Conservation (phyloP, 1,284 basidiomycete species). For the Gomphus sp. region DNA sequence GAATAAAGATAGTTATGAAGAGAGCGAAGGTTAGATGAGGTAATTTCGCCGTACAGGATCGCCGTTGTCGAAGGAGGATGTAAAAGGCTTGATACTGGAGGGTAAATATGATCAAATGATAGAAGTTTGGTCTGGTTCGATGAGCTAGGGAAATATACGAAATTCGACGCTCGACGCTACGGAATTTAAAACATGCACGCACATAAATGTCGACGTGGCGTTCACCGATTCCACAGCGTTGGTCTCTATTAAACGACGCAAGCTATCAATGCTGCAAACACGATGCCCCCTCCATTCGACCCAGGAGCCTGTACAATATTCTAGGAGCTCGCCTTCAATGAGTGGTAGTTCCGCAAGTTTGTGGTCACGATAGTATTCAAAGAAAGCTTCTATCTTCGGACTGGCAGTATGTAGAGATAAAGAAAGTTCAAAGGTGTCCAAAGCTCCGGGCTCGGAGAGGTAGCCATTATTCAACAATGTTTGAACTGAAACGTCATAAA, state of each 20-base stretch:
- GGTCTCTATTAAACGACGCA: constrained; percentile 49
- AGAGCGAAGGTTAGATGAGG: constrained; percentile 51
- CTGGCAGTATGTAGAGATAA: constrained; percentile 61
- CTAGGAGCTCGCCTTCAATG: constrained; percentile 17
- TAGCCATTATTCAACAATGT: constrained; percentile 37
- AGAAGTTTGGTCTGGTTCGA: constrained; percentile 34
- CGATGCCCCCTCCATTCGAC: constrained; percentile 80
- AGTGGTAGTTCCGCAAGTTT: constrained; percentile 22
- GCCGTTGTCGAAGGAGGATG: constrained; percentile 46
- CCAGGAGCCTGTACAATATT: constrained; percentile 62
- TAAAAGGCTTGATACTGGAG: constrained; percentile 30
- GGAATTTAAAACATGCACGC: constrained; percentile 6
- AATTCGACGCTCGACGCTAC: neutral
- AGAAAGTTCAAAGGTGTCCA: constrained; percentile 48
- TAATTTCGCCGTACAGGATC: constrained; percentile 62
- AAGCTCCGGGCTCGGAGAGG: constrained; percentile 36
- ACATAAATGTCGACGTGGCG: constrained; percentile 21
- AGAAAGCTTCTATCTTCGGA: constrained; percentile 68
- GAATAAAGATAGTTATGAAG: constrained; percentile 56
- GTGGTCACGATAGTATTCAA: constrained; percentile 48
- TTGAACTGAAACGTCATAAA: constrained; percentile 46
- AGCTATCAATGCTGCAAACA: constrained; percentile 61
- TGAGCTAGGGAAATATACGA: neutral
- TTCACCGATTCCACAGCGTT: too few relatives aligned
- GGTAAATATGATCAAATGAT: constrained; percentile 64